Conservation (phyloP, 202 grass and related monocot genomes). For the Bolboschoenoplectus hybrid region DNA sequence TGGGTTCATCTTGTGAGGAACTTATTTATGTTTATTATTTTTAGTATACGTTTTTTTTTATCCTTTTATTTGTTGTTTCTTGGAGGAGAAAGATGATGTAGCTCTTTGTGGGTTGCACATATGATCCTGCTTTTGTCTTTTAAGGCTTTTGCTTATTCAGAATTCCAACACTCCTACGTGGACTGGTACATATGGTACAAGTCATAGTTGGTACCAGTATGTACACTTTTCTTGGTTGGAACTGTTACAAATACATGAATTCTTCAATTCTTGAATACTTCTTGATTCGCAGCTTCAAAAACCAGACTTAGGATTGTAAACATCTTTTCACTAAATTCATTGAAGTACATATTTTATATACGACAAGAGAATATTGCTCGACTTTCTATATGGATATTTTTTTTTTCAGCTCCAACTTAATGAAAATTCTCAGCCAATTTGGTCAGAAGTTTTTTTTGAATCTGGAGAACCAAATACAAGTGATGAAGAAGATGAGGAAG, state of each 20-base stretch:
- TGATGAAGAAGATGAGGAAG: slow-evolving; percentile 50
- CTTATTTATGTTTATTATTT: background rate
- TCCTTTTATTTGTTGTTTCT: background rate
- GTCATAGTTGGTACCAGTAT: slow-evolving; percentile 7
- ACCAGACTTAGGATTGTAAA: background rate
- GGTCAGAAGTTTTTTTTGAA: slow-evolving; percentile 72
- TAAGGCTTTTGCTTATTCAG: background rate
- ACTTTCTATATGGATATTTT: slow-evolving; percentile 21
- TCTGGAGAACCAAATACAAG: slow-evolving; percentile 48
- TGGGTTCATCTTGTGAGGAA: background rate
- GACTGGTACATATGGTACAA: background rate
- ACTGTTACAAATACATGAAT: background rate
- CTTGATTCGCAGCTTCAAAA: background rate
- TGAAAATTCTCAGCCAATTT: slow-evolving; percentile 93
- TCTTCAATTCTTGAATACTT: background rate
- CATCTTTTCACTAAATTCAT: background rate
- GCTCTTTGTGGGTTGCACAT: slow-evolving; percentile 11
- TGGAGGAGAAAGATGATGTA: background rate
- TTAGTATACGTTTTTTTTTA: background rate
- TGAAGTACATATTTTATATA: background rate
- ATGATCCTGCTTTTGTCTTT: slow-evolving; percentile 17
- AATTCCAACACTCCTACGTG: background rate
- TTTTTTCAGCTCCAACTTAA: slow-evolving; percentile 90
- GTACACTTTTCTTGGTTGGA: background rate
- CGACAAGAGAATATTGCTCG: background rate